Percentiles rank a stretch among this genome's conserved stretches.
phyloP scores from a whole-genome alignment of 495 filamentous ascomycete species.

The Eremomyces bilateralis region DNA sequence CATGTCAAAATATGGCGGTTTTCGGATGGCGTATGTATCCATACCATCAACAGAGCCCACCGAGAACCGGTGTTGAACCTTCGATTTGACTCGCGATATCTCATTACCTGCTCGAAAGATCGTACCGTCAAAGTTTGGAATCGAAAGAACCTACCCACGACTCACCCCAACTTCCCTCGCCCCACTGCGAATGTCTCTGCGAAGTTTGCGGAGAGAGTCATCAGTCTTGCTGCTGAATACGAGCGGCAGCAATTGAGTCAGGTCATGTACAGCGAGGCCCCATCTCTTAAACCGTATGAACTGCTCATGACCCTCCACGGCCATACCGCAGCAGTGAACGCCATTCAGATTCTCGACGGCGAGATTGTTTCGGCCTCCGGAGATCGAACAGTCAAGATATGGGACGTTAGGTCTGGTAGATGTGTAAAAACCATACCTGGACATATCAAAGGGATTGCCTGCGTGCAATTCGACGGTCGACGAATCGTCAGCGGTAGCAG shows the following conservation, averaged over 20 bases:
- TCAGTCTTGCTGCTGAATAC: too few species aligned
- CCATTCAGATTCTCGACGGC: conserved; percentile 69
- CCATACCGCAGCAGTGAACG: conserved; percentile 84
- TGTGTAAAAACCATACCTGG: conserved; percentile 60
- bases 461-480: conserved; percentile 93
- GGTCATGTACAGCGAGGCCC: conserved; percentile 20
- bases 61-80: conserved; percentile 87
- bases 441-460: conserved; percentile 90
- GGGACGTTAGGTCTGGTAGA: conserved; percentile 64
- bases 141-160: conserved; percentile 42
- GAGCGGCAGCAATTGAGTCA: conserved; percentile 9
- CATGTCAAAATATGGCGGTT: conserved; percentile 84
- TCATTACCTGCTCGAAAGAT: conserved; percentile 95
- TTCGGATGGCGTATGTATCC: conserved; percentile 63
- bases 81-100: conserved; percentile 68
- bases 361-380: conserved; percentile 89
- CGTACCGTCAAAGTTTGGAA: conserved; percentile 93
- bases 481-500: conserved; percentile 89
- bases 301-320: conserved; percentile 58
- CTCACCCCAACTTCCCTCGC: conserved; percentile 22
- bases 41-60: conserved; percentile 54
- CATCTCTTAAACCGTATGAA: conserved; percentile 38
- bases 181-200: conserved; percentile 7
- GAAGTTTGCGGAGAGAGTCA: conserved; percentile 19
- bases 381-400: conserved; percentile 76